These are phyloP conservation scores for Artemisia argyi DNA, from an alignment of 129 eudicot genomes.

Conservation along the genomic window DNA sequence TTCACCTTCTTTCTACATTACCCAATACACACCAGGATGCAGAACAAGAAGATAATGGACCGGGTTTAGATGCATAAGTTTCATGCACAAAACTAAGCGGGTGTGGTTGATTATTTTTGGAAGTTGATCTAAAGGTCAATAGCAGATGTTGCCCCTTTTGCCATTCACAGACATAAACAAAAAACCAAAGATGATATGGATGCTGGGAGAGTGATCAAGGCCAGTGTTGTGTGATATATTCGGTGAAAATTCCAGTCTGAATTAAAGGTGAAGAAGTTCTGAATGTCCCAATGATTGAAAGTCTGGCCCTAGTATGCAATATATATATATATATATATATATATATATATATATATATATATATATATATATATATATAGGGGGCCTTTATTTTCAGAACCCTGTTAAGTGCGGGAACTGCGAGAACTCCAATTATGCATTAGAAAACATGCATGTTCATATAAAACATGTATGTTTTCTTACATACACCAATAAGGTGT, in stretches of 20 bases:
- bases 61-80: slow-evolving; percentile 18
- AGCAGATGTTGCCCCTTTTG: slow-evolving; percentile 70
- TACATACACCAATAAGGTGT: too few species aligned
- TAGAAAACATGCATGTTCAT: too few species aligned
- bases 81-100: too few species aligned
- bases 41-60: slow-evolving; percentile 20
- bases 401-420: too few species aligned
- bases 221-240: slow-evolving; percentile 64
- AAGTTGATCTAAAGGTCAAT: slow-evolving; percentile 41
- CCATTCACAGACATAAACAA: slow-evolving; percentile 72
- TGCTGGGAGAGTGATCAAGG: slow-evolving; percentile 58
- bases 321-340: too few species aligned
- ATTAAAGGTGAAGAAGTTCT: slow-evolving; percentile 47
- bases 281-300: slow-evolving; percentile 84
- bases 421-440: too few species aligned
- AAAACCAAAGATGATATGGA: slow-evolving; percentile 53
- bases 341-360: too few species aligned
- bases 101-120: too few species aligned
- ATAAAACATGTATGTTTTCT: too few species aligned
- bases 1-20: slow-evolving; percentile 62
- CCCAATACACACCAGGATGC: slow-evolving; percentile 35
- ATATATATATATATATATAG: too few species aligned
- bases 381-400: too few species aligned
- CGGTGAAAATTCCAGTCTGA: slow-evolving; percentile 70
- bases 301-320: slow-evolving; percentile 35